Evolutionary conservation across 2,329 filamentous ascomycete species (phyloP), one percentile per base, ranked within the genome.

Genomic region (Fusarium keratoplasticum): DNA sequence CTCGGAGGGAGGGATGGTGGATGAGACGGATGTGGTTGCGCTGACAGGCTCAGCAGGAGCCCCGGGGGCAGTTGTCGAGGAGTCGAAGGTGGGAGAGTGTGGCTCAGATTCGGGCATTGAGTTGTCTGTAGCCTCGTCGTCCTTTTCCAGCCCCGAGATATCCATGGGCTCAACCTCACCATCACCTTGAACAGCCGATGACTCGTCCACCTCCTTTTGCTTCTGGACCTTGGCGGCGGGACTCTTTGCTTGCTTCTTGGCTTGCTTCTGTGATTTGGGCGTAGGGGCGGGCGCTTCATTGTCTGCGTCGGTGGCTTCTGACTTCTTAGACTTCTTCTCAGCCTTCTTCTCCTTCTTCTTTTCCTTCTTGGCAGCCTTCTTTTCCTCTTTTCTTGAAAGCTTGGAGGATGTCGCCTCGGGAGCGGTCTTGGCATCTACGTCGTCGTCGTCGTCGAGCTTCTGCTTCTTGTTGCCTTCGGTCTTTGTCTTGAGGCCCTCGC

Each of bases 11-110:
- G 91, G 86, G 14, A 89, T 86, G 55, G 90, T 87, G 25, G 92
- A 94, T 64, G 92, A 93, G 64, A 91, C 88, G 20, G 93, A 95
- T 33, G 93, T 94, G 55, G 88, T 89, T 70, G 86, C 85, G 81
- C 89, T 90, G 57, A 88, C 83, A n/a, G 85, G 79, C 69, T 89
- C 87, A 68, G 78, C 82, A 7, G 81, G 80, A 27, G 81, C 79
- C 61, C 84, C 83, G 33, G 82, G 81, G 20, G 82, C 70, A 71
- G 81, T 70, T 42, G 84, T 81, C 72, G 87, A 82, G 20, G 80
- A 77, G 44, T 94, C 92, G 76, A 91, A 92, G 4, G 87, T 85
- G 27, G 91, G 89, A 35, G 83, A 84, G 20, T 83, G 81, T 58
- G 78, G 79, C 73, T 82, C 80, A 9, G 92, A 94, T 54, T 86